Base-by-base conservation (phyloP, 148 eudicot genomes). In the Fallopia convolvulus region DNA sequence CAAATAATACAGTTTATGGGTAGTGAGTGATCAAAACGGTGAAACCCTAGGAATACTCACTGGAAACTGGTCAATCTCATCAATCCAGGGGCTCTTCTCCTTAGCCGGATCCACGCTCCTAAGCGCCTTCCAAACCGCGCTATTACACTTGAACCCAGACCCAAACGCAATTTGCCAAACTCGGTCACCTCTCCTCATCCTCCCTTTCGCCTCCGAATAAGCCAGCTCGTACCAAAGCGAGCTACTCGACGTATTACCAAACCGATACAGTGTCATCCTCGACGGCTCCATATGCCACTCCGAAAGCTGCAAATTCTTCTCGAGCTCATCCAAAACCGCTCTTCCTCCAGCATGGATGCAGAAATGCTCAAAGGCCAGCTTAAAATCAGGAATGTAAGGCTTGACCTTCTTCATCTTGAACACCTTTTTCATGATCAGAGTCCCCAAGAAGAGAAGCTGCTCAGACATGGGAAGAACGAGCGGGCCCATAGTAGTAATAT, bases 281-380 rank as follows among this genome's bases (percentile, higher is more conserved):
- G 77, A 75, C 4, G 77, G 77, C 77, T 75, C 77, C 77, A 75
- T 75, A 14, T 75, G 77, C 77, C 77, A 75, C 36, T 75, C 77
- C 6, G 66, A 32, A 9, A 75, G 68, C 77, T 75, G 68, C 77
- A 75, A 9, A 13, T 75, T 75, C 68, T 75, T 75, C 68, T 75
- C 68, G 7, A 75, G 42, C 48, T 75, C 77, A 5, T 75, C 77
- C 32, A 75, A 18, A 1, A 75, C 77, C 3, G 77, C 77, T 39
- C 77, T 75, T 20, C 77, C 77, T 32, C 77, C 77, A 8, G 77
- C 77, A 55, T 75, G 77, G 10, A 75, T 55, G 17, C 77, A 75
- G 49, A 75, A 75, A 53, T 75, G 77, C 77, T 75, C 77, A 15
- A 75, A 75, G 0, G 77, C 77, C 68, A 75, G 77, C 66, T 75